These are phyloP conservation scores for Blepharisma stoltei DNA, from an alignment of 73 alveolate genomes.

Conservation along the genomic window DNA sequence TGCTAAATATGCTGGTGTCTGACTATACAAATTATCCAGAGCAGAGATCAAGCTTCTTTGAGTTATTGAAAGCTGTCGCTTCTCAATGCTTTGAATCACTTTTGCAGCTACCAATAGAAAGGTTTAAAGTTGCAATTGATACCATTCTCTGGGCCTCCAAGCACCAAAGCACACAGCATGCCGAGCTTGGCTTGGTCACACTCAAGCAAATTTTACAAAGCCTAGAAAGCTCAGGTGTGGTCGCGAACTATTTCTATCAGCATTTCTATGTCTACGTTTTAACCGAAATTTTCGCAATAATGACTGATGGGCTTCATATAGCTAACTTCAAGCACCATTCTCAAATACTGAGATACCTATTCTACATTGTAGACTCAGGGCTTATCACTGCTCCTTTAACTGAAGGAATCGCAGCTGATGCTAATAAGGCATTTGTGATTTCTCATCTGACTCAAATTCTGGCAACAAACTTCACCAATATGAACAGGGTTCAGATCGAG, in stretches of 20 bases:
- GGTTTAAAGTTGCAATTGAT: conserved; percentile 83
- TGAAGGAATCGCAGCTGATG: conserved; percentile 33
- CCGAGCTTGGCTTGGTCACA: conserved; percentile 91
- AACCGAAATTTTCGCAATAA: conserved; percentile 43
- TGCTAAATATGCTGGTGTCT: conserved; percentile 79
- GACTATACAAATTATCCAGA: conserved; percentile 93
- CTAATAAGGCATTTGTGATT: conserved; percentile 68
- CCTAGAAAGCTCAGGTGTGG: conserved; percentile 45
- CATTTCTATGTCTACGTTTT: conserved; percentile 43
- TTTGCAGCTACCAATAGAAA: conserved; percentile 72
- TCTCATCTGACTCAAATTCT: conserved; percentile 55
- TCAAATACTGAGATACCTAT: conserved; percentile 41
- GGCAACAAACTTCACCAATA: conserved; percentile 62
- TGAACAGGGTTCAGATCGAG: conserved; percentile 76
- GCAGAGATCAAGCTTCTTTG: conserved; percentile 87
- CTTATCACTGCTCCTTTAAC: conserved; percentile 46
- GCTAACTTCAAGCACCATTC: conserved; percentile 57
- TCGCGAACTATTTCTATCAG: conserved; percentile 49
- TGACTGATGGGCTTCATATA: conserved; percentile 56
- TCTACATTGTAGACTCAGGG: conserved; percentile 37
- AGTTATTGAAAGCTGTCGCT: conserved; percentile 75
- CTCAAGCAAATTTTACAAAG: conserved; percentile 62
- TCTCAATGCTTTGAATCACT: conserved; percentile 73
- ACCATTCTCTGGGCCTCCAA: conserved; percentile 94
- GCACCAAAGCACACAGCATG: conserved; percentile 82